A percentile compares a stretch with the other conserved stretches of the same genome.
phyloP scores from a whole-genome alignment of 1,284 basidiomycete genomes.

The Ustilago sp. region DNA sequence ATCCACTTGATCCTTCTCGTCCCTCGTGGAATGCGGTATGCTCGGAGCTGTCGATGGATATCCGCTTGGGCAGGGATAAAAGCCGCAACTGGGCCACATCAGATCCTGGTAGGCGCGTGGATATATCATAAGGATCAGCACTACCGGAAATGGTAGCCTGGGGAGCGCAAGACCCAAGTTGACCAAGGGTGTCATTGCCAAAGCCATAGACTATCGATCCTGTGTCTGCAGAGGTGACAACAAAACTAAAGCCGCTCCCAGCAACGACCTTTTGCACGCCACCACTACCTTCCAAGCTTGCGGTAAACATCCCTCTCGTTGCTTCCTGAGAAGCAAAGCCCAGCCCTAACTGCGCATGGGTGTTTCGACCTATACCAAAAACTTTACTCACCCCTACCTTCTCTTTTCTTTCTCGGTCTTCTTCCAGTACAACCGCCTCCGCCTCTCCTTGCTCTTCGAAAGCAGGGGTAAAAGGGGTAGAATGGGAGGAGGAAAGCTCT shows the following conservation, averaged over 20 bases:
- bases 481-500: background rate
- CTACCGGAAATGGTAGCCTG: background rate
- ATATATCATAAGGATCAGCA: constrained; percentile 36
- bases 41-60: background rate
- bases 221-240: constrained; percentile 5
- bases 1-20: background rate
- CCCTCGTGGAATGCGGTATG: background rate
- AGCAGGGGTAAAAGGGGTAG: background rate
- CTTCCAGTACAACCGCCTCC: constrained; percentile 10
- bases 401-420: background rate
- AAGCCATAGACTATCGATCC: constrained; percentile 11
- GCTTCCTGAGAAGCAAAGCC: constrained; percentile 45
- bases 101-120: background rate
- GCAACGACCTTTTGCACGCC: constrained; percentile 16
- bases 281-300: constrained; percentile 8
- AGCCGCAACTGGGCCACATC: constrained; percentile 18
- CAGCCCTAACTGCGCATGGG: constrained; percentile 41
- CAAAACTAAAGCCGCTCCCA: constrained; percentile 20
- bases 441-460: background rate
- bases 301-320: constrained; percentile 42
- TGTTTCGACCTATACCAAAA: constrained; percentile 38
- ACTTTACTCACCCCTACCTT: constrained; percentile 19
- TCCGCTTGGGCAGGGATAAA: constrained; percentile 22
- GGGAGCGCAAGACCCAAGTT: constrained; percentile 19
- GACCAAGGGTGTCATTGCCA: constrained; percentile 44